Percentiles rank a stretch among this genome's conserved stretches.
phyloP scores from a whole-genome alignment of 1,139 yeast species.

The Suhomyces panamericanus region DNA sequence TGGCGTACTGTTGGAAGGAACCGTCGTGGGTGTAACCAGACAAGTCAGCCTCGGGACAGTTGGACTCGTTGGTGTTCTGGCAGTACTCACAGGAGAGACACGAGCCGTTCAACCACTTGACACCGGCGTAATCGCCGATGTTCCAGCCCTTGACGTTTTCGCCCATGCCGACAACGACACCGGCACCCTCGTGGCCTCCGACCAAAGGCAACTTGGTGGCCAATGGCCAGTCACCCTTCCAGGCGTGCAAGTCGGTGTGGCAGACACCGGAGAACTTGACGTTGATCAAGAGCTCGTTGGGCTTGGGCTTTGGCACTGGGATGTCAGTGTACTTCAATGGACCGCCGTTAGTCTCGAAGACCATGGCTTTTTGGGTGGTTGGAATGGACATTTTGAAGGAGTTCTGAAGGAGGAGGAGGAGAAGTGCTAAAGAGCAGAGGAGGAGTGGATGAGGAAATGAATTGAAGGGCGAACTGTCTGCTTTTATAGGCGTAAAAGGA shows the following conservation, averaged over 20 bases:
- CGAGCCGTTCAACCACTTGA: constrained; percentile 75
- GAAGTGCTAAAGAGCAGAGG: no score
- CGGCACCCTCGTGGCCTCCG: constrained; percentile 87
- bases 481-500: no score
- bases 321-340: constrained; percentile 59
- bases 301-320: constrained; percentile 67
- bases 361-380: constrained; percentile 46
- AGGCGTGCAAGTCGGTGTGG: constrained; percentile 78
- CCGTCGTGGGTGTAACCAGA: constrained; percentile 82
- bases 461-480: no score
- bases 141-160: constrained; percentile 64
- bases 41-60: constrained; percentile 65
- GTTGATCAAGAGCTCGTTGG: constrained; percentile 65
- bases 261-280: constrained; percentile 78
- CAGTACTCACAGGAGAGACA: constrained; percentile 72
- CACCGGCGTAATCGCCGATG: constrained; percentile 71
- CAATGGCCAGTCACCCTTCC: constrained; percentile 82
- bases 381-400: constrained; percentile 28
- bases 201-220: constrained; percentile 67
- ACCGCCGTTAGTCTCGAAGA: constrained; percentile 49
- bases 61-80: constrained; percentile 62
- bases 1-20: constrained; percentile 77
- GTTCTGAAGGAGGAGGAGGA: no score
- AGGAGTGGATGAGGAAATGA: no score
- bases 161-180: constrained; percentile 73